Conservation (phyloP, 2,329 filamentous ascomycete species). For the Pyrenochaeta sp. region DNA sequence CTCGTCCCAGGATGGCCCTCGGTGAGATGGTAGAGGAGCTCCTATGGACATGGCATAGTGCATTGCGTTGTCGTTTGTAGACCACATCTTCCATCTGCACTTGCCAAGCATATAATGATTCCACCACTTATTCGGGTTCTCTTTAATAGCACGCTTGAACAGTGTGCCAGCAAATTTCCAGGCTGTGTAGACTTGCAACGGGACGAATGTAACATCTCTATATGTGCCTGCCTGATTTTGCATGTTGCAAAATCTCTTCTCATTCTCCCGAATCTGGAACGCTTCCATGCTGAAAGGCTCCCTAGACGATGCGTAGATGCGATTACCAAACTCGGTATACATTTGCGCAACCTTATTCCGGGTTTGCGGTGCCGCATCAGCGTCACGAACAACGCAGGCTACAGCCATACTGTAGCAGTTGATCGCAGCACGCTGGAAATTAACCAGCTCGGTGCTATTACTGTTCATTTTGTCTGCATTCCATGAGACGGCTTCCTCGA, state of each 20-base stretch:
- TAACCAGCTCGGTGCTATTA: slow-evolving; percentile 75
- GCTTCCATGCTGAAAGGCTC: slow-evolving; percentile 74
- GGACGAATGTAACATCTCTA: slow-evolving; percentile 64
- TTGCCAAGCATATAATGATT: slow-evolving; percentile 75
- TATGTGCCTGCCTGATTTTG: slow-evolving; percentile 60
- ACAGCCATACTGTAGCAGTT: slow-evolving; percentile 79
- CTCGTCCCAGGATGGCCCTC: slow-evolving; percentile 48
- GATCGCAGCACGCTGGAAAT: slow-evolving; percentile 79
- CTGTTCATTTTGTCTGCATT: slow-evolving; percentile 91
- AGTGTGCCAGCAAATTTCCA: slow-evolving; percentile 72
- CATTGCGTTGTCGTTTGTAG: slow-evolving; percentile 52
- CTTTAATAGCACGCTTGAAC: slow-evolving; percentile 66
- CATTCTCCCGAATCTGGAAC: slow-evolving; percentile 67
- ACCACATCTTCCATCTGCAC: slow-evolving; percentile 76
- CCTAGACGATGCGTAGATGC: slow-evolving; percentile 73
- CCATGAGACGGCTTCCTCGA: slow-evolving; percentile 89
- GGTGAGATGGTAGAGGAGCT: slow-evolving; percentile 32
- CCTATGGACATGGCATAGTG: slow-evolving; percentile 42
- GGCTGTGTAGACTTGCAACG: slow-evolving; percentile 66
- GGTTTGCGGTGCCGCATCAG: slow-evolving; percentile 63
- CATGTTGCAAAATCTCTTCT: slow-evolving; percentile 67
- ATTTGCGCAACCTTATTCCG: slow-evolving; percentile 68
- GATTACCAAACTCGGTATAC: slow-evolving; percentile 73
- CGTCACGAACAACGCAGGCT: slow-evolving; percentile 66
- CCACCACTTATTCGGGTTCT: slow-evolving; percentile 70